phyloP scores from a whole-genome alignment of 2,329 filamentous ascomycete species.

The Paecilomyces fulvus region DNA sequence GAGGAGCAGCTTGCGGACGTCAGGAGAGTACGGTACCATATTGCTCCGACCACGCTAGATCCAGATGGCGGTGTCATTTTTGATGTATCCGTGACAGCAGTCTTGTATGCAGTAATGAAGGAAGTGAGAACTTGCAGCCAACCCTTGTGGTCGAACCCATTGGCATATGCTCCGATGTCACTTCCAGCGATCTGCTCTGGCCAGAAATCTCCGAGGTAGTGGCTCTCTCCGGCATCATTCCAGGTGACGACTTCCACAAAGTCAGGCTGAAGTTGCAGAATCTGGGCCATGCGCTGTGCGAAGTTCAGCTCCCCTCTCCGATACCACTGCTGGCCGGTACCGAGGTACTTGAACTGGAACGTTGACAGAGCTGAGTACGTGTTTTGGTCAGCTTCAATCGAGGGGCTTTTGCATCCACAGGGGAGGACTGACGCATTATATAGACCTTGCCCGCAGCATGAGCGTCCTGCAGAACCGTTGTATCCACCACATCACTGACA shows the following conservation, averaged over 20 bases:
- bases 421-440: conserved; percentile 24
- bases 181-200: conserved; percentile 18
- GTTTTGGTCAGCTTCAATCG: background rate
- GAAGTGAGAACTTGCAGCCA: conserved; percentile 26
- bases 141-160: conserved; percentile 25
- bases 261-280: conserved; percentile 26
- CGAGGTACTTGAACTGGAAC: conserved; percentile 32
- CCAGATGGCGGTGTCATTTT: conserved; percentile 13
- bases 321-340: conserved; percentile 24
- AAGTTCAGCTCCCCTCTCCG: conserved; percentile 31
- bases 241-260: conserved; percentile 34
- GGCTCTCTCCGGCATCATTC: conserved; percentile 34
- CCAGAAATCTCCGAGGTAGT: conserved; percentile 36
- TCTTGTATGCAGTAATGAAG: conserved; percentile 32
- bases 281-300: conserved; percentile 20
- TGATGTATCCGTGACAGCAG: conserved; percentile 13
- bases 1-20: conserved; percentile 2
- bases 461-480: conserved; percentile 19
- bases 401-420: background rate
- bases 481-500: conserved; percentile 21
- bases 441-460: conserved; percentile 24
- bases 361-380: conserved; percentile 17
- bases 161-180: conserved; percentile 18
- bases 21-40: conserved; percentile 17
- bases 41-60: conserved; percentile 12